Conservation (phyloP, 495 filamentous ascomycete species). For the Opeltia flavorubescens region DNA sequence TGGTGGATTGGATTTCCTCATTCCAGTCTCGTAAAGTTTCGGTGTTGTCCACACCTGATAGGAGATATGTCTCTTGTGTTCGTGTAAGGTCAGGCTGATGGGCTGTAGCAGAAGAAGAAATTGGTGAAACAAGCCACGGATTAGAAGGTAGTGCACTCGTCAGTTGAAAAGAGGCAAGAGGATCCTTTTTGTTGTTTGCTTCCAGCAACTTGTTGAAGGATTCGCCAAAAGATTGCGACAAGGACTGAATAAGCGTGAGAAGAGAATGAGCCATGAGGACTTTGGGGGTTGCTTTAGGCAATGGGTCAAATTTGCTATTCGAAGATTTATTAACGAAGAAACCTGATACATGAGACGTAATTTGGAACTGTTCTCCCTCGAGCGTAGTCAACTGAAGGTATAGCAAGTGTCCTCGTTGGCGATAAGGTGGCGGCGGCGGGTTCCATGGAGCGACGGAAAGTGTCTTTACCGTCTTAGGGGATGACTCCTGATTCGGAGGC, state of each 20-base stretch:
- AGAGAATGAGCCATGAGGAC: constrained; percentile 68
- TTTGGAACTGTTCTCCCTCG: constrained; percentile 84
- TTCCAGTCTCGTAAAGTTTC: constrained; percentile 97
- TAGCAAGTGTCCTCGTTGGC: constrained; percentile 83
- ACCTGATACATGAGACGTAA: constrained; percentile 83
- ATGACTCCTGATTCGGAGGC: constrained; percentile 43
- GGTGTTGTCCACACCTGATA: constrained; percentile 78
- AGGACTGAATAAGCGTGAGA: constrained; percentile 55
- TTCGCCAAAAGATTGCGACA: constrained; percentile 70
- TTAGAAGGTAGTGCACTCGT: constrained; percentile 83
- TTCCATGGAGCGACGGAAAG: constrained; percentile 90
- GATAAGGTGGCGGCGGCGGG: constrained; percentile 78
- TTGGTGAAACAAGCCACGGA: constrained; percentile 76
- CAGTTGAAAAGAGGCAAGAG: constrained; percentile 83
- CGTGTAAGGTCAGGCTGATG: constrained; percentile 77
- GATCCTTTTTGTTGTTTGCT: constrained; percentile 68
- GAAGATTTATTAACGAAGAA: constrained; percentile 94
- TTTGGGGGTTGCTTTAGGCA: constrained; percentile 56
- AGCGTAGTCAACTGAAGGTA: constrained; percentile 80
- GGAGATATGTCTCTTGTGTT: constrained; percentile 82
- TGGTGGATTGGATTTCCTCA: constrained; percentile 94
- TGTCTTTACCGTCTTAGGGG: constrained; percentile 79
- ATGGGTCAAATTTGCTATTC: constrained; percentile 84
- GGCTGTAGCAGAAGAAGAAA: constrained; percentile 42
- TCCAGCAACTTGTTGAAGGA: constrained; percentile 66